Percentiles rank a stretch among this genome's conserved stretches.
Evolutionary conservation across 2,329 filamentous ascomycete genomes (phyloP).

Genomic region (Aspergillus sp.): DNA sequence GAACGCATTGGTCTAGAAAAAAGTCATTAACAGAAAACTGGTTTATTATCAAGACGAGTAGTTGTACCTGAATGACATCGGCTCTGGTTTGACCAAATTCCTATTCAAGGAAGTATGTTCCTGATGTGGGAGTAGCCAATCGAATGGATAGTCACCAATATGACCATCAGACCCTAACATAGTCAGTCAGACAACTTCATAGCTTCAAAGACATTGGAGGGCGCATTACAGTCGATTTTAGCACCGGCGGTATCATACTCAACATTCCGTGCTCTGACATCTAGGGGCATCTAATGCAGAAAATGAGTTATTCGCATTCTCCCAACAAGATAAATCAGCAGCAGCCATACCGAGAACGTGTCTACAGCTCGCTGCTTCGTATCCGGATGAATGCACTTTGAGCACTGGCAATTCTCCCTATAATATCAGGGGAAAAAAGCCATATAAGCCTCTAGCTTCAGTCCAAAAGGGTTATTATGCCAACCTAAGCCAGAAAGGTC

Average conservation of each 20-base stretch:
- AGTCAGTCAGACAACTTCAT: constrained; percentile 5
- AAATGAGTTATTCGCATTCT: not conserved
- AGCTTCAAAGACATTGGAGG: constrained; percentile 1
- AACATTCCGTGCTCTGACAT: constrained; percentile 36
- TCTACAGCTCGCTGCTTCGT: constrained; percentile 67
- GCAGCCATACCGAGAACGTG: constrained; percentile 56
- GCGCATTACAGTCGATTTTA: constrained; percentile 47
- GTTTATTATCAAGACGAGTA: not conserved
- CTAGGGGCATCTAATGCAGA: constrained; percentile 40
- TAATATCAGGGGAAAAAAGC: constrained; percentile 3
- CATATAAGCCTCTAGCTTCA: not conserved
- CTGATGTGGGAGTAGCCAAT: constrained; percentile 53
- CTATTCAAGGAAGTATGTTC: constrained; percentile 17
- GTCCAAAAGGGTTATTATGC: not conserved
- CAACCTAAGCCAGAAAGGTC: constrained; percentile 15
- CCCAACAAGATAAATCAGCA: not conserved
- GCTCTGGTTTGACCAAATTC: too few species aligned
- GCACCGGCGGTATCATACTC: constrained; percentile 33
- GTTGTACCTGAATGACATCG: not conserved
- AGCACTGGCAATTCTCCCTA: constrained; percentile 71
- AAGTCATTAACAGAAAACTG: not conserved
- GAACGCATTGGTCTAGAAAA: too few species aligned
- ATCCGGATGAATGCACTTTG: constrained; percentile 61
- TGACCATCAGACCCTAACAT: constrained; percentile 64
- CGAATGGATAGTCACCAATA: constrained; percentile 60